Conservation (phyloP, 176 grass and related monocot genomes). For the Chrysopogon serrulatus region DNA sequence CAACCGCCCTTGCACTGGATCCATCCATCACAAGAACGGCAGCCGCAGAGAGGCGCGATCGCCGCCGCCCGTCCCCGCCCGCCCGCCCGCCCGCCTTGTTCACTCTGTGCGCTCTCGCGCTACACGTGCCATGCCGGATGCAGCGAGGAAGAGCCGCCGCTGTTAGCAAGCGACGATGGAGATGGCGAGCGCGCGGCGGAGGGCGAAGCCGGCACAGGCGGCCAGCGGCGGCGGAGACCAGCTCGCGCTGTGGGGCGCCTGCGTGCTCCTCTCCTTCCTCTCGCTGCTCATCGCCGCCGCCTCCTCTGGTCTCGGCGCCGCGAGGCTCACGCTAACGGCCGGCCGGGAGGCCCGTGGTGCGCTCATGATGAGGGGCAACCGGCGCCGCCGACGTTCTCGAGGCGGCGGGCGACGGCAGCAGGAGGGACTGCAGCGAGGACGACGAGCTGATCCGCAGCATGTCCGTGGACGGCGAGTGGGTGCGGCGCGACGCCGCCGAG, state of each 20-base stretch:
- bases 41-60: background rate
- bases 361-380: background rate
- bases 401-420: background rate
- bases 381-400: background rate
- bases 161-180: constrained; percentile 21
- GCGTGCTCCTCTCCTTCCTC: constrained; percentile 27
- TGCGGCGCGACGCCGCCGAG: background rate
- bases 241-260: constrained; percentile 23
- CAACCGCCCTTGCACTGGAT: background rate
- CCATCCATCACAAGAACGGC: background rate
- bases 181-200: constrained; percentile 41
- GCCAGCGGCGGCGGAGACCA: background rate
- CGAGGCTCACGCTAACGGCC: background rate
- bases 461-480: constrained; percentile 48
- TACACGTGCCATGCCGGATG: background rate
- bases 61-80: background rate
- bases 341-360: background rate
- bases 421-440: background rate
- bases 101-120: background rate
- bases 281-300: constrained; percentile 10
- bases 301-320: background rate
- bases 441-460: background rate
- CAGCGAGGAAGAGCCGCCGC: background rate
- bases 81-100: no score
- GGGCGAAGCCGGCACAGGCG: background rate